Percentiles rank a stretch among this genome's conserved stretches.
Conservation (phyloP, 768 basidiomycete species). For the Hirschioporus abietinus region DNA sequence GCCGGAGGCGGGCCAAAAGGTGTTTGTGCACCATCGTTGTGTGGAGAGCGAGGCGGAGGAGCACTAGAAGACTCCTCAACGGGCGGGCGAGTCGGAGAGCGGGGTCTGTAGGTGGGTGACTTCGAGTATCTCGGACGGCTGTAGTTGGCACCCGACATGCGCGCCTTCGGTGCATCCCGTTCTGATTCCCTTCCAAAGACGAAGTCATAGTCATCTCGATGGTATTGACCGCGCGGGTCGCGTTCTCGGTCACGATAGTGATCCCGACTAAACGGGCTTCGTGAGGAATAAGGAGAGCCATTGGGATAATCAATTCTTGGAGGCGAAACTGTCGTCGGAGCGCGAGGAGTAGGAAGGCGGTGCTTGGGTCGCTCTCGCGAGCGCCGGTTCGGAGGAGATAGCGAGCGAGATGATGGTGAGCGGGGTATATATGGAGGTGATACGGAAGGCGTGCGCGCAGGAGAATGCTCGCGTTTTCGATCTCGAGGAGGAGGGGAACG, state of each 20-base stretch:
- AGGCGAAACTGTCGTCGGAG: not conserved
- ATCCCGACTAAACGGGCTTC: constrained; percentile 9
- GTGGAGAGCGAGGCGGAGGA: constrained; percentile 18
- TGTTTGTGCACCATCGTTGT: constrained; percentile 6
- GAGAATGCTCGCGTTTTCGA: constrained; percentile 21
- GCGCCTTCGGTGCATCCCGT: constrained; percentile 12
- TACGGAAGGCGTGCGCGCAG: constrained; percentile 13
- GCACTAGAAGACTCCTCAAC: constrained; percentile 15
- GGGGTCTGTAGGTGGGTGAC: constrained; percentile 15
- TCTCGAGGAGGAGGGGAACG: constrained; percentile 17
- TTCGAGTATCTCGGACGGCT: constrained; percentile 11
- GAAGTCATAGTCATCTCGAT: not conserved
- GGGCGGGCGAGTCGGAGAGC: constrained; percentile 20
- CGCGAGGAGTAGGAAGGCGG: constrained; percentile 21
- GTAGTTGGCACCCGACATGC: constrained; percentile 9
- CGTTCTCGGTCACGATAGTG: constrained; percentile 23
- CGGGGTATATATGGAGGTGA: constrained; percentile 9
- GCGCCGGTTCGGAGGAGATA: constrained; percentile 17
- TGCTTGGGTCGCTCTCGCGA: constrained; percentile 23
- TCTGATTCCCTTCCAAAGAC: not conserved
- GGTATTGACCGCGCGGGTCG: constrained; percentile 7
- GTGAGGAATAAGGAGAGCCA: constrained; percentile 16
- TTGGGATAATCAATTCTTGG: constrained; percentile 14
- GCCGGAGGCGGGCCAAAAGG: constrained; percentile 21
- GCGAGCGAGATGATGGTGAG: constrained; percentile 23